A percentile compares a stretch with the other conserved stretches of the same genome.
Conservation (phyloP, 305 asterid genomes). For the Petunia hybrid region DNA sequence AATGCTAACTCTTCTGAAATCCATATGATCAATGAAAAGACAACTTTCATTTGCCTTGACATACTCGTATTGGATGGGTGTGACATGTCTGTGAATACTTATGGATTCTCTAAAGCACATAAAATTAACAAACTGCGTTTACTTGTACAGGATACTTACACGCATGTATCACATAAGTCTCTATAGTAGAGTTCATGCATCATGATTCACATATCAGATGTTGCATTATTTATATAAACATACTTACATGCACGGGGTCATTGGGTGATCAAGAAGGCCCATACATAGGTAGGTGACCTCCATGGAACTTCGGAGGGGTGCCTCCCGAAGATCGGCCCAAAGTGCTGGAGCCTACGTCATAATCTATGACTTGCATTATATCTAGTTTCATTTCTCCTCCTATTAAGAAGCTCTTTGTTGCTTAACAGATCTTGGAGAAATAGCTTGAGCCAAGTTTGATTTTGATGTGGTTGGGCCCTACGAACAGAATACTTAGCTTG, state of each 20-base stretch:
- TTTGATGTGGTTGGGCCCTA: constrained; percentile 93
- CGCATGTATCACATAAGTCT: not conserved
- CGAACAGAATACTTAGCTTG: constrained; percentile 75
- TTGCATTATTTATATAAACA: not conserved
- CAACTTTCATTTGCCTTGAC: not conserved
- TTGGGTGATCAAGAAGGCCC: constrained; percentile 5
- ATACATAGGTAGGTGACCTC: constrained; percentile 18
- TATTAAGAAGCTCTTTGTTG: not conserved
- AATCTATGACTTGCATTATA: constrained; percentile 4
- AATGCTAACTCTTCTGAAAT: not conserved
- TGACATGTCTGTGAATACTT: not conserved
- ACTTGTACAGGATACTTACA: not conserved
- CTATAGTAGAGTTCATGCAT: not conserved
- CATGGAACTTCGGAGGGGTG: not conserved
- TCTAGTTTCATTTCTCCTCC: not conserved
- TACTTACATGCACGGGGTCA: constrained; percentile 1
- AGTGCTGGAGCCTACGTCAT: constrained; percentile 4
- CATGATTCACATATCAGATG: not conserved
- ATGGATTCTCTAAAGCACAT: not conserved
- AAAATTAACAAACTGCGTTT: not conserved
- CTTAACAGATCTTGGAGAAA: constrained; percentile 76
- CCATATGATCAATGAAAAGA: not conserved
- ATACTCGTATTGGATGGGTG: not conserved
- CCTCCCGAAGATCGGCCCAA: constrained; percentile 6
- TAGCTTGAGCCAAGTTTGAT: constrained; percentile 85